Base-by-base conservation (phyloP, 2,329 filamentous ascomycete species). In the Colletotrichum zoysiae region DNA sequence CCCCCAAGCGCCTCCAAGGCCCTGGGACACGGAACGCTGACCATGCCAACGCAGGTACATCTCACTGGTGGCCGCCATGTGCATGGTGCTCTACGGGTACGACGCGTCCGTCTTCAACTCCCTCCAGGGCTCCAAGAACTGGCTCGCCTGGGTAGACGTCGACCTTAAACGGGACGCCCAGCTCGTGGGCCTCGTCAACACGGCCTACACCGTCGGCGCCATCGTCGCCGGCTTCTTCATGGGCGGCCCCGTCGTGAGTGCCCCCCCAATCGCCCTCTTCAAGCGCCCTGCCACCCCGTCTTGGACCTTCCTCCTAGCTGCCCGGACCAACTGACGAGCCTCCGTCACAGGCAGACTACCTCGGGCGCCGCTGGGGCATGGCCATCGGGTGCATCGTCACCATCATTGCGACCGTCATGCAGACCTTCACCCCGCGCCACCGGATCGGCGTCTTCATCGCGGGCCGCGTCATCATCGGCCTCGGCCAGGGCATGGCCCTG, bases 61-160 rank as follows among this genome's bases (percentile, higher is more conserved):
- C 75, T 91, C 90, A 71, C 84, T 92, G 62, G 89, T 93, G 74
- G 91, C 91, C 68, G 91, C 91, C 77, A 89, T 90, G 79, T 93
- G 90, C 79, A 93, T 93, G 91, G 90, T 93, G 30, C 85, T 93
- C 56, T 93, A 93, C 78, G 91, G 91, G 69, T 93, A 93, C 78
- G 91, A 93, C 85, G 90, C 91, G 1, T 92, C 90, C 48, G 91
- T 92, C 58, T 93, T 90, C 84, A 93, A 93, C 79, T 90, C 91
- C 6, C 87, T 92, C 7, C 91, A 92, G 79, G 89, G 88, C 42
- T 92, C 90, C 1, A 79, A 88, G 18, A 87, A 93, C 78, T 93
- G 91, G 91, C 82, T 89, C 16, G 82, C 82, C 23, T 93, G 87
- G 82, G 92, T 92, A 80, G 83, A 90, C 75, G 77, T 86, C 60